These are phyloP conservation scores for Triticum monococcum DNA, from an alignment of 176 grass and related monocot species.

Conservation along the genomic window DNA sequence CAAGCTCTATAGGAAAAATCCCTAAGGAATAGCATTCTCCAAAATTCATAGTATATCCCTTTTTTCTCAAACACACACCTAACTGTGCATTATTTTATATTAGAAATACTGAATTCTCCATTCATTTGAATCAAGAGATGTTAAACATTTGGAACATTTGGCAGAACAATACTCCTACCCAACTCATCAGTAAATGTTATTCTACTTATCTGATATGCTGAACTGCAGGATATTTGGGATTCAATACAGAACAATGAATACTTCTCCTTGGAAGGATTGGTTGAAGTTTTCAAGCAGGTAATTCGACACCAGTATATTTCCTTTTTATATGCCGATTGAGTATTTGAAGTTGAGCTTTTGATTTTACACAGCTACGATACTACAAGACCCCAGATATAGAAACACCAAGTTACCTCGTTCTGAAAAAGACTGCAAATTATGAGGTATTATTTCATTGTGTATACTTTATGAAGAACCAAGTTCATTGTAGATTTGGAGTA, in stretches of 20 bases:
- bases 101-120: background rate
- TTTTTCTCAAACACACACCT: background rate
- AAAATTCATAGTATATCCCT: background rate
- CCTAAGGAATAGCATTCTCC: background rate
- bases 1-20: background rate
- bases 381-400: constrained; percentile 93
- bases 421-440: constrained; percentile 80
- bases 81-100: no score
- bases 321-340: background rate
- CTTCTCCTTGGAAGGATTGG: constrained; percentile 79
- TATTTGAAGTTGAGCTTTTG: constrained; percentile 30
- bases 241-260: constrained; percentile 82
- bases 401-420: constrained; percentile 81
- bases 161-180: background rate
- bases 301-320: constrained; percentile 4
- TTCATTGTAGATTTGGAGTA: constrained; percentile 6
- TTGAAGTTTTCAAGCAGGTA: constrained; percentile 84
- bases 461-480: background rate
- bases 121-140: background rate
- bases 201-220: background rate
- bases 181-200: constrained; percentile 3
- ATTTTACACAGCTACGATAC: constrained; percentile 67
- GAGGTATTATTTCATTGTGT: constrained; percentile 51
- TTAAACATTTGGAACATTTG: constrained; percentile 16
- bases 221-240: constrained; percentile 86